phyloP scores from a whole-genome alignment of 352 stramenopile species.

The Phytophthora sp. region DNA sequence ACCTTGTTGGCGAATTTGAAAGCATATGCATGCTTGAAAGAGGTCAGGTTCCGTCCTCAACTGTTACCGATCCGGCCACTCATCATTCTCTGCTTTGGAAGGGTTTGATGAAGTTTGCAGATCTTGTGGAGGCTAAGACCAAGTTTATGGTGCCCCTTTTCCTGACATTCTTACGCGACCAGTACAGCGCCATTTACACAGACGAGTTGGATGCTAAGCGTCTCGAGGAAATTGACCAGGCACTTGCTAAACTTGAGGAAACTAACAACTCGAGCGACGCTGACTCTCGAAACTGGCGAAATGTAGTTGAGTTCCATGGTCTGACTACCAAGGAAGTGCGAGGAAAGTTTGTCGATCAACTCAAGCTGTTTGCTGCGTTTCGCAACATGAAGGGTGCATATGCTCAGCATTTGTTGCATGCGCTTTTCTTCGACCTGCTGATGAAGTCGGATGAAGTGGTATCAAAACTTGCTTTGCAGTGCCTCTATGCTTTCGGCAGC shows the following conservation, averaged over 20 bases:
- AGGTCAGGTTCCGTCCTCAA: conserved; percentile 43
- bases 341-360: conserved; percentile 79
- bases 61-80: conserved; percentile 68
- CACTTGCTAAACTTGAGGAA: conserved; percentile 50
- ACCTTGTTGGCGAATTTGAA: conserved; percentile 47
- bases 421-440: conserved; percentile 88
- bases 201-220: conserved; percentile 67
- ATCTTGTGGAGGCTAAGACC: conserved; percentile 83
- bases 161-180: conserved; percentile 78
- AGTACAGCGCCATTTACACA: conserved; percentile 78
- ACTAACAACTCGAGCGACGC: conserved; percentile 6
- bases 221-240: conserved; percentile 49
- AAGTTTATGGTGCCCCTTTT: conserved; percentile 90
- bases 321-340: conserved; percentile 82
- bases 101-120: conserved; percentile 69
- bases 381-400: conserved; percentile 90
- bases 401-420: conserved; percentile 76
- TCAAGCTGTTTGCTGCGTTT: conserved; percentile 84
- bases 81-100: conserved; percentile 88
- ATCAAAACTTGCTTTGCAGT: conserved; percentile 87
- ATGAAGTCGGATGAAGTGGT: conserved; percentile 90
- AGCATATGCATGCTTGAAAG: conserved; percentile 63
- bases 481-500: conserved; percentile 85
- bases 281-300: conserved; percentile 35
- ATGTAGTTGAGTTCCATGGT: conserved; percentile 35